Base-by-base conservation (phyloP, 257 asterid genomes). In the Ocimum tenuiflorum region DNA sequence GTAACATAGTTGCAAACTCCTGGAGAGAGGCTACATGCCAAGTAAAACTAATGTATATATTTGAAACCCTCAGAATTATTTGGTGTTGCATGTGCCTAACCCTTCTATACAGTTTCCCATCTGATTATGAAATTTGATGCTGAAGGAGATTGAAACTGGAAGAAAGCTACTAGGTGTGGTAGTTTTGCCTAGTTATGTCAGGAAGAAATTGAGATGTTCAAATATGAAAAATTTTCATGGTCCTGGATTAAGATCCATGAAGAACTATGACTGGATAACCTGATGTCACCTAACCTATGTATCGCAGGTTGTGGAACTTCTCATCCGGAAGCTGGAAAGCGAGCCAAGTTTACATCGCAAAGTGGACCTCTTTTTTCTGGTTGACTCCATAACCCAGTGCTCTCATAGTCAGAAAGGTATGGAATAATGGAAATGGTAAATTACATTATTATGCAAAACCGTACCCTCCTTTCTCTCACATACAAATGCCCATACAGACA, bases 371-470 rank as follows among this genome's bases (percentile, higher is more conserved):
- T 88, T 92, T 76, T 92, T 89, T 69, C 88, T 92, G 38, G 97
- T 92, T 48, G 99, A 92, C 79, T 92, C 99, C 42, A 89, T 92
- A 69, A 92, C 99, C 41, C 99, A 92, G 76, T 86, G 96, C 79
- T 92, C 99, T 63, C 96, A 92, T 75, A 82, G 89, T 78, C 96
- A 89, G 75, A 87, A 80, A 92, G 99, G 99, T 92, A 75, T 15
- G 57, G 19, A 23, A n/a, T n/a, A 43, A 58, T 19, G 15, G 24
- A 24, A n/a, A n/a, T n/a, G n/a, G n/a, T n/a, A n/a, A n/a, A n/a
- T n/a, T n/a, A 33, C 56, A 53, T 60, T 23, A 15, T 43, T 42
- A 53, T 7, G 29, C 7, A 14, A 20, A 38, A 38, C 3, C 0
- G 6, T n/a, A n/a, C n/a, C 7, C 23, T 48, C 35, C 63, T 53